These are phyloP conservation scores for Aphanomyces euteiches DNA, from an alignment of 352 stramenopile genomes.

Conservation along the genomic window DNA sequence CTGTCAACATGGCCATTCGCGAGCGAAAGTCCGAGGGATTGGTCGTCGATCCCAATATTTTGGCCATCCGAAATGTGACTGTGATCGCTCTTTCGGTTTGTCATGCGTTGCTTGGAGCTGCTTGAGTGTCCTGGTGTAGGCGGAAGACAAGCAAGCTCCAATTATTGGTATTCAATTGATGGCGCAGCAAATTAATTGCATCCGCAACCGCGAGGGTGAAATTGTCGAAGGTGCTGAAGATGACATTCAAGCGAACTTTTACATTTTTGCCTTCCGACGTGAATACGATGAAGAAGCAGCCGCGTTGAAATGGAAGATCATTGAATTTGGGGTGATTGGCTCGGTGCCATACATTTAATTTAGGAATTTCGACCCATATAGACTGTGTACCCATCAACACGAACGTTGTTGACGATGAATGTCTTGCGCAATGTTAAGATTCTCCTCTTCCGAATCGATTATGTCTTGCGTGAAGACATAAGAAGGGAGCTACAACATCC, in stretches of 20 bases:
- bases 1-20: conserved; percentile 92
- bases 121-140: conserved; percentile 36
- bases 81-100: conserved; percentile 90
- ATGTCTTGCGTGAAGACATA: conserved; percentile 17
- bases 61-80: conserved; percentile 96
- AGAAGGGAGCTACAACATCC: conserved; percentile 20
- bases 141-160: conserved; percentile 87
- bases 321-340: conserved; percentile 44
- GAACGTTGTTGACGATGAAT: neutral
- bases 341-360: conserved; percentile 32
- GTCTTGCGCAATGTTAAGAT: neutral
- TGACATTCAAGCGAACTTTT: conserved; percentile 96
- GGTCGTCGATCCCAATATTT: conserved; percentile 93
- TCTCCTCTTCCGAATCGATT: conserved; percentile 15
- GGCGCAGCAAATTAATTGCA: conserved; percentile 99
- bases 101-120: neutral
- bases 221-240: conserved; percentile 96
- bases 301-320: conserved; percentile 77
- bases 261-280: conserved; percentile 96
- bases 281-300: conserved; percentile 95
- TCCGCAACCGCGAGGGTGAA: conserved; percentile 94
- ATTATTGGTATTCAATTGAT: conserved; percentile 97
- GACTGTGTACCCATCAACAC: neutral
- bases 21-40: conserved; percentile 93
- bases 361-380: conserved; percentile 16